These are phyloP conservation scores for Phytophthora pistaciae DNA, from an alignment of 352 stramenopile species.

Conservation along the genomic window DNA sequence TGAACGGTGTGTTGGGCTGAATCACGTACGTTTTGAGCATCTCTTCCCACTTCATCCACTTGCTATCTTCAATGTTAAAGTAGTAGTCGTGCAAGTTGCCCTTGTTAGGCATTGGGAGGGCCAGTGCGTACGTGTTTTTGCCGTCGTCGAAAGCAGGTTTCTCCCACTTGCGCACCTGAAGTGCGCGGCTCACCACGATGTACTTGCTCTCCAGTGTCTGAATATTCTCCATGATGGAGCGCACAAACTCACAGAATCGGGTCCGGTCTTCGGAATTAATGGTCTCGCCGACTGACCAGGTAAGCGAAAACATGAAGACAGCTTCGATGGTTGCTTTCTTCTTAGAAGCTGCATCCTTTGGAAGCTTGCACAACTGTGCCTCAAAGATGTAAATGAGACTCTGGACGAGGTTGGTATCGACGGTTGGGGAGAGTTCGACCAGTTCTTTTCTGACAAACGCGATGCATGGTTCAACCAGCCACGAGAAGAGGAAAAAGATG, in stretches of 20 bases:
- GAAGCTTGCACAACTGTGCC: conserved; percentile 75
- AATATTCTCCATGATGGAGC: conserved; percentile 81
- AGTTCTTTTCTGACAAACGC: conserved; percentile 90
- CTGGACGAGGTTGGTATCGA: conserved; percentile 92
- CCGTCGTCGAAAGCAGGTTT: conserved; percentile 76
- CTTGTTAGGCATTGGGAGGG: conserved; percentile 69
- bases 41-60: conserved; percentile 94
- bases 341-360: conserved; percentile 75
- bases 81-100: conserved; percentile 89
- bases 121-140: conserved; percentile 62
- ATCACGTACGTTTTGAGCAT: conserved; percentile 90
- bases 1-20: conserved; percentile 86
- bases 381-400: conserved; percentile 91
- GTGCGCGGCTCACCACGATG: conserved; percentile 73
- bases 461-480: conserved; percentile 91
- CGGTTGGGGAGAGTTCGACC: conserved; percentile 87
- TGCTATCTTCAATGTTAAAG: conserved; percentile 84
- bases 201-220: conserved; percentile 77
- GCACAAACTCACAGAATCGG: conserved; percentile 87
- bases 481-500: conserved; percentile 84
- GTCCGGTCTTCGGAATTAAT: conserved; percentile 73
- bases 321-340: conserved; percentile 76
- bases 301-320: conserved; percentile 92
- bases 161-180: conserved; percentile 87
- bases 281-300: conserved; percentile 92